These are phyloP conservation scores for Cutaneotrichosporon curvatum DNA, from an alignment of 1,284 basidiomycete species.

Conservation along the genomic window DNA sequence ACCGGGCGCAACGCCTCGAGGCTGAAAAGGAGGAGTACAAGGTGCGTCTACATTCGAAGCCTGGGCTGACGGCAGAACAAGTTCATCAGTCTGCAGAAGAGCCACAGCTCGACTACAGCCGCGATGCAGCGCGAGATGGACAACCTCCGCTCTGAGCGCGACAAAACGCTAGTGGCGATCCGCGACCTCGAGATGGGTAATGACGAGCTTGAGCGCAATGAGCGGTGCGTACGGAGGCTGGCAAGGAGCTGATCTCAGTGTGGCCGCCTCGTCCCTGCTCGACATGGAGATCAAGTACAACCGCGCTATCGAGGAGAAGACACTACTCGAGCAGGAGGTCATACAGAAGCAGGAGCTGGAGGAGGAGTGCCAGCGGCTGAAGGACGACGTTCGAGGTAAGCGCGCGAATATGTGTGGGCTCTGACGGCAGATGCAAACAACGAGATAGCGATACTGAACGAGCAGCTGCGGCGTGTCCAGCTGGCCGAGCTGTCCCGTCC, in stretches of 20 bases:
- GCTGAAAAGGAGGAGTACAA: conserved; percentile 86
- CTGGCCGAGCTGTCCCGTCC: too few relatives aligned
- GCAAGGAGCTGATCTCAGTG: conserved; percentile 40
- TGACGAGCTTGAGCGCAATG: conserved; percentile 86
- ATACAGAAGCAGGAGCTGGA: conserved; percentile 82
- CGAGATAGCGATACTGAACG: conserved; percentile 73
- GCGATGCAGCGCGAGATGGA: conserved; percentile 67
- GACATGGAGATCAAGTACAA: conserved; percentile 90
- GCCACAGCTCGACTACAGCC: conserved; percentile 71
- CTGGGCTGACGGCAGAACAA: conserved; percentile 56
- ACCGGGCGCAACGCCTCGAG: conserved; percentile 66
- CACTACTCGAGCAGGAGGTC: conserved; percentile 92
- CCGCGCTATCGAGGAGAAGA: conserved; percentile 89
- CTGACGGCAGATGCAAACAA: conserved; percentile 54
- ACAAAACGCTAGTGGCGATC: conserved; percentile 68
- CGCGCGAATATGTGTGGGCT: not conserved
- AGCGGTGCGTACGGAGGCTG: conserved; percentile 51
- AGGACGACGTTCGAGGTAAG: conserved; percentile 86
- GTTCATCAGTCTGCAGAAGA: conserved; percentile 80
- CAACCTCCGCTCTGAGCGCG: conserved; percentile 64
- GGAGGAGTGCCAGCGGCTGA: conserved; percentile 84
- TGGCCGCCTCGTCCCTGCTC: conserved; percentile 79
- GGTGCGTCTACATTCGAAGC: conserved; percentile 50
- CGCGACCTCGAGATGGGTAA: conserved; percentile 92
- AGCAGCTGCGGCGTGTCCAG: conserved; percentile 49